phyloP scores from a whole-genome alignment of 352 stramenopile species.

The Phytophthora pluvialis region DNA sequence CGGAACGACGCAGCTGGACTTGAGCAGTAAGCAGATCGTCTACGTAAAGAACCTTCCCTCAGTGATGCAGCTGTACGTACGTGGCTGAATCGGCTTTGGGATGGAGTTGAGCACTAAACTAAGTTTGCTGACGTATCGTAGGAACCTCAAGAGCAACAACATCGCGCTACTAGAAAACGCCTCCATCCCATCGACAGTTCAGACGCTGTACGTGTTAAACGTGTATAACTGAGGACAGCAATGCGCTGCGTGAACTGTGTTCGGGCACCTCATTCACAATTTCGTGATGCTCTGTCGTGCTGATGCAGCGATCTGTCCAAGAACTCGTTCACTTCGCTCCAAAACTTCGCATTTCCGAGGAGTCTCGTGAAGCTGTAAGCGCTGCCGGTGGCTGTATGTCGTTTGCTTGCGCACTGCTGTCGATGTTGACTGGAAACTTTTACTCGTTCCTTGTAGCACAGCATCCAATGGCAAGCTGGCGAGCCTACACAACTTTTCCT shows the following conservation, averaged over 20 bases:
- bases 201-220: conserved; percentile 36
- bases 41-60: conserved; percentile 40
- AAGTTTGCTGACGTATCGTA: conserved; percentile 5
- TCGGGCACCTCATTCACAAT: not conserved
- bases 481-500: conserved; percentile 41
- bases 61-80: conserved; percentile 39
- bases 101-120: not conserved
- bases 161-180: conserved; percentile 31
- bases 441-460: conserved; percentile 16
- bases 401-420: not conserved
- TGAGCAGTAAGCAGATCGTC: conserved; percentile 34
- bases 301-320: conserved; percentile 41
- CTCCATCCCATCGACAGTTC: conserved; percentile 33
- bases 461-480: conserved; percentile 34
- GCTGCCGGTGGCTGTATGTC: not conserved
- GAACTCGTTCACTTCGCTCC: conserved; percentile 42
- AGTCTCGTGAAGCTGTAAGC: conserved; percentile 43
- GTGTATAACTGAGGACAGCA: not conserved
- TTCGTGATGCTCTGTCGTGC: not conserved
- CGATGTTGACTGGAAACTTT: not conserved
- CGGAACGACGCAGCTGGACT: conserved; percentile 28
- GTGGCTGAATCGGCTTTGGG: not conserved
- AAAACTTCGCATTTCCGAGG: conserved; percentile 28
- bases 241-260: not conserved
- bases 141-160: conserved; percentile 45